Base-by-base conservation (phyloP, 495 filamentous ascomycete genomes). In the Entonaema liquescens region DNA sequence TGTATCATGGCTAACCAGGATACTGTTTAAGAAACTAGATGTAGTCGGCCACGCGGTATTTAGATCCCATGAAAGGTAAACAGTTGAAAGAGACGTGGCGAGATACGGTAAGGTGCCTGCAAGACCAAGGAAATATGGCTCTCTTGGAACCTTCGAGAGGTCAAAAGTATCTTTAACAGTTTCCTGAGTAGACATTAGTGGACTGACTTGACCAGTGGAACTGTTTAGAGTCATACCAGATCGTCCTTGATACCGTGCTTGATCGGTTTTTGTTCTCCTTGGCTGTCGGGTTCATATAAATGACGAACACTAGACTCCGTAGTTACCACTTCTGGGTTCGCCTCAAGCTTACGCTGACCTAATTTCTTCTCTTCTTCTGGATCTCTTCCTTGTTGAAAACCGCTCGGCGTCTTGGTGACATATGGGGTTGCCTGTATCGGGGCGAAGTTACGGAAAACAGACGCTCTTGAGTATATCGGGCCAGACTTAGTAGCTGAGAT, bases 101-200 rank as follows among this genome's bases (percentile, higher is more conserved):
- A 96, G 79, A 83, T 99, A 99, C 4, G 95, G 95, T 12, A 98
- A 67, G 3, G 97, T 91, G 77, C 95, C 95, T 12, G 93, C 93
- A 73, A 96, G 85, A 53, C 95, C 96, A 66, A 99, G 85, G 73
- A 84, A 84, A 62, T 93, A 89, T 44, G 94, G 88, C 76, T 97
- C 90, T 77, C 84, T 87, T 33, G 95, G 95, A 23, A 98, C 95
- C 3, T 83, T 84, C 26, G 81, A 73, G 26, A 99, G 82, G 54
- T 87, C 88, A 80, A 99, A 97, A 11, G 94, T 95, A n/a, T 95
- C 92, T 74, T 90, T 90, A 80, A 98, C 89, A 1, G 87, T 89
- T 83, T 88, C 82, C 94, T 98, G 67, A n/a, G 23, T 64, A 54
- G n/a, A 29, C 11, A 28, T 53, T 59, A 44, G 31, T 50, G 11